Evolutionary conservation across 192 early-diverging fungal genomes (phyloP).

Genomic region (Coemansia sp.): DNA sequence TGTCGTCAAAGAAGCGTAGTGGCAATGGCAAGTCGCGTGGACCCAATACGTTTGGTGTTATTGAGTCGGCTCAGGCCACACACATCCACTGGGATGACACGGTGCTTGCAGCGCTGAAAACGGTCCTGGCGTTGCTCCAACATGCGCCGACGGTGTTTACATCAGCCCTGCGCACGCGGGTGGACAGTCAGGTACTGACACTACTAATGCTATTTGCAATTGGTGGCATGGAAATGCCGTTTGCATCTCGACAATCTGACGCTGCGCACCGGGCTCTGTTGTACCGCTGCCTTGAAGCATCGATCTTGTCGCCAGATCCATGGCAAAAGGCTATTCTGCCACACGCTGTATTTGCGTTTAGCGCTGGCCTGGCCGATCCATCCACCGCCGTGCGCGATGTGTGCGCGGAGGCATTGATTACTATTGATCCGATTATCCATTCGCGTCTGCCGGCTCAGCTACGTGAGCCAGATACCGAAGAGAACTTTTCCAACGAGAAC

Average conservation of each 20-base stretch:
- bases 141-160: conserved; percentile 30
- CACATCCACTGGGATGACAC: conserved; percentile 41
- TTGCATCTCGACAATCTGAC: conserved; percentile 29
- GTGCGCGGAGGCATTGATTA: conserved; percentile 18
- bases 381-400: conserved; percentile 22
- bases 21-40: conserved; percentile 21
- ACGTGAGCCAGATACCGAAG: conserved; percentile 36
- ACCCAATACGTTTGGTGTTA: conserved; percentile 6
- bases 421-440: conserved; percentile 44
- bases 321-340: conserved; percentile 49
- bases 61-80: background rate
- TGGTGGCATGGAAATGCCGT: conserved; percentile 23
- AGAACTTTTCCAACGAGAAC: conserved; percentile 13
- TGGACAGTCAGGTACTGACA: conserved; percentile 39
- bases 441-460: conserved; percentile 47
- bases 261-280: conserved; percentile 20
- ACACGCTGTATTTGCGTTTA: conserved; percentile 38
- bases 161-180: conserved; percentile 24
- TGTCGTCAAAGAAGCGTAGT: conserved; percentile 32
- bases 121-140: conserved; percentile 20
- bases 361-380: conserved; percentile 22
- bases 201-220: conserved; percentile 36
- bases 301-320: conserved; percentile 46
- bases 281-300: conserved; percentile 38
- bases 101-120: conserved; percentile 15